Conservation (phyloP, 163 green algal species). For the Volvox carteri region DNA sequence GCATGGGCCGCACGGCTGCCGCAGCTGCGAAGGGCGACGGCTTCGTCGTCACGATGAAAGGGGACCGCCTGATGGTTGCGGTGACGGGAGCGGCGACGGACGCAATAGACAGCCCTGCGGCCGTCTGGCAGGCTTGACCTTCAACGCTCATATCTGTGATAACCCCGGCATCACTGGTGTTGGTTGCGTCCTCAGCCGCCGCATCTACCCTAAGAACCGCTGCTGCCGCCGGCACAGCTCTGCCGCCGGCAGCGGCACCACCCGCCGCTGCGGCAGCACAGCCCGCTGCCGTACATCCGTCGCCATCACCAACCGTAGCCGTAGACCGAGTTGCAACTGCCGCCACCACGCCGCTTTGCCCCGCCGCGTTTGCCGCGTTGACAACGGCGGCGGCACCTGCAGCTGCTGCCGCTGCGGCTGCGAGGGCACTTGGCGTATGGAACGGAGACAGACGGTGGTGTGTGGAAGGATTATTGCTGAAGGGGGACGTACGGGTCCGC, state of each 20-base stretch:
- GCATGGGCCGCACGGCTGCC: background rate
- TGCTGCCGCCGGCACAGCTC: background rate
- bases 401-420: background rate
- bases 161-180: background rate
- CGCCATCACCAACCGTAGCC: too few relatives aligned
- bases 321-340: too few relatives aligned
- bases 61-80: background rate
- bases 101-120: too few relatives aligned
- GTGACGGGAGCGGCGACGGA: background rate
- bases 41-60: background rate
- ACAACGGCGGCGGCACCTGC: background rate
- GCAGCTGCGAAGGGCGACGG: conserved; percentile 13
- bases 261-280: background rate
- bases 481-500: conserved; percentile 1
- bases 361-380: background rate
- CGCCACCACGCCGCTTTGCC: too few relatives aligned
- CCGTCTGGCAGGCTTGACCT: background rate
- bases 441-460: conserved; percentile 7
- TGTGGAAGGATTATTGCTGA: background rate
- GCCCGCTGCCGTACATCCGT: too few relatives aligned
- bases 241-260: background rate
- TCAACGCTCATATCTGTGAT: background rate
- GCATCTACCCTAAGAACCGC: background rate
- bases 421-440: background rate
- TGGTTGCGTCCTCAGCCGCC: background rate